A percentile compares a stretch with the other conserved stretches of the same genome.
phyloP scores from a whole-genome alignment of 1,284 basidiomycete species.

The Tilletia horrida region DNA sequence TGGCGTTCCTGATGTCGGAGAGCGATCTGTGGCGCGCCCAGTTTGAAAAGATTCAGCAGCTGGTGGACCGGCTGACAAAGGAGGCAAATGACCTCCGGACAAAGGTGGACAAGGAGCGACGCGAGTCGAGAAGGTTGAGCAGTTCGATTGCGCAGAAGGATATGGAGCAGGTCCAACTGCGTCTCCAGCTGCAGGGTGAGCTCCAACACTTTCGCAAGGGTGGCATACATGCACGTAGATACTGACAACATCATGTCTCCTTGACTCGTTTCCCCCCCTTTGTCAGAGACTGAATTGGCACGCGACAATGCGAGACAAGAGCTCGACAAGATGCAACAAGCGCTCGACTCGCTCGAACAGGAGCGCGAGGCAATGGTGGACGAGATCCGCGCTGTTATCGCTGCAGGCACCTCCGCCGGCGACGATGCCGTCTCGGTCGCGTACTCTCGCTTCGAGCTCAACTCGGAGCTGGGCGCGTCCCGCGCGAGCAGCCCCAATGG shows the following conservation, averaged over 20 bases:
- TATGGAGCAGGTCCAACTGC: slow-evolving; percentile 41
- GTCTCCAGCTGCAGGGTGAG: slow-evolving; percentile 36
- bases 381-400: slow-evolving; percentile 47
- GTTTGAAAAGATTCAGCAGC: slow-evolving; percentile 83
- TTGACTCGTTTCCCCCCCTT: neutral
- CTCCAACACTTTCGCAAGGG: too few species aligned
- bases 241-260: neutral
- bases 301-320: slow-evolving; percentile 44
- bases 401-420: slow-evolving; percentile 21
- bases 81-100: slow-evolving; percentile 72
- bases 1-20: slow-evolving; percentile 87
- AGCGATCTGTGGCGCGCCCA: slow-evolving; percentile 80
- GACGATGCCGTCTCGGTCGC: slow-evolving; percentile 29
- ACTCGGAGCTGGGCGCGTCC: slow-evolving; percentile 14
- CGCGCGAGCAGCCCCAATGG: slow-evolving; percentile 23
- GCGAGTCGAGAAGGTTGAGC: slow-evolving; percentile 75
- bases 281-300: slow-evolving; percentile 41
- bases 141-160: slow-evolving; percentile 41
- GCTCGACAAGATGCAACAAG: slow-evolving; percentile 39
- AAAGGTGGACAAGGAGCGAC: slow-evolving; percentile 82
- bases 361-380: slow-evolving; percentile 52
- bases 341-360: slow-evolving; percentile 36
- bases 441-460: slow-evolving; percentile 34
- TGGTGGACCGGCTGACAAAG: slow-evolving; percentile 78
- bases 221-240: too few species aligned